Evolutionary conservation across 768 basidiomycete species (phyloP).

Genomic region (Leccinum boreale): DNA sequence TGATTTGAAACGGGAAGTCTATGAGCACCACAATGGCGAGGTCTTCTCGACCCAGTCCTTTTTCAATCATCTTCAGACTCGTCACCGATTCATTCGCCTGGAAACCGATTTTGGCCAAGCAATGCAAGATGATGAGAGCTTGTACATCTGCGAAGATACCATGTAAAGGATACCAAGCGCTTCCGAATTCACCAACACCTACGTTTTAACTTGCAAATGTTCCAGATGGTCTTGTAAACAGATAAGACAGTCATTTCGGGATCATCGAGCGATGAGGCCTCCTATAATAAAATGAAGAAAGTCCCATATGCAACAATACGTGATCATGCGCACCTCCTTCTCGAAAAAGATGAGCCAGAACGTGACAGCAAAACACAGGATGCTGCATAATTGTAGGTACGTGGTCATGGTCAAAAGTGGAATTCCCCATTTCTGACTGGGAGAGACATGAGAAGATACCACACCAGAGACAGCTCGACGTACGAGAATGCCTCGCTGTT

Average conservation of each 20-base stretch:
- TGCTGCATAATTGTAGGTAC: conserved; percentile 85
- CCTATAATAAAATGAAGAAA: conserved; percentile 40
- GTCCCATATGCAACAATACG: background rate
- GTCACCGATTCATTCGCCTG: conserved; percentile 92
- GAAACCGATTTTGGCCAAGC: conserved; percentile 93
- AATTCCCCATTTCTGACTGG: conserved; percentile 72
- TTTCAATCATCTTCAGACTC: conserved; percentile 92
- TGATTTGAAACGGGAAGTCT: conserved; percentile 96
- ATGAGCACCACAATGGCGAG: conserved; percentile 93
- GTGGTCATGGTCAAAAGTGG: conserved; percentile 68
- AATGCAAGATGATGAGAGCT: conserved; percentile 77
- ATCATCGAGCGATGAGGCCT: conserved; percentile 67
- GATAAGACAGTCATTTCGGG: conserved; percentile 87
- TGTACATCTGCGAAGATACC: conserved; percentile 68
- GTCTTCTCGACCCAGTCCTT: conserved; percentile 93
- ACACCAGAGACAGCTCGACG: conserved; percentile 21
- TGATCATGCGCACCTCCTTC: conserved; percentile 65
- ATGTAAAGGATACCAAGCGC: background rate
- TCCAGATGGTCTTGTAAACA: conserved; percentile 94
- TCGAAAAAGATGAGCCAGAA: conserved; percentile 85
- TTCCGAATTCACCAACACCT: conserved; percentile 21
- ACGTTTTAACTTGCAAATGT: conserved; percentile 90
- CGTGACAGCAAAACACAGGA: conserved; percentile 81
- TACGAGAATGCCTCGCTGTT: conserved; percentile 92
- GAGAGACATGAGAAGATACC: conserved; percentile 6